phyloP scores from a whole-genome alignment of 2,329 filamentous ascomycete species.

The Phaeosphaeria sp. region DNA sequence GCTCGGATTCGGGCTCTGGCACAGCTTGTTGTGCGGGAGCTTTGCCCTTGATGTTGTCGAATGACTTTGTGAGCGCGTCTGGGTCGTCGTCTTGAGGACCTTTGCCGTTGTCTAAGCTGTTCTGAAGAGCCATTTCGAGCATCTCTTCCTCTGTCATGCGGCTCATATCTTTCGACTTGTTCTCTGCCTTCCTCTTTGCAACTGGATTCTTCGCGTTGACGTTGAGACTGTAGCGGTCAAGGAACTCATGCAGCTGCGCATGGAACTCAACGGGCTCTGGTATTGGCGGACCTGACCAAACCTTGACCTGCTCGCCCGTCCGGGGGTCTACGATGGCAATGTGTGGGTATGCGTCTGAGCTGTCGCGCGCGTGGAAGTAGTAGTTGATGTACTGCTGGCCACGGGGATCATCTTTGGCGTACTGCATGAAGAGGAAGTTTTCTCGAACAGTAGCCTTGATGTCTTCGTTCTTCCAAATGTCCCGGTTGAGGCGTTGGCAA shows the following conservation, averaged over 20 bases:
- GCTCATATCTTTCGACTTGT: slow-evolving; percentile 75
- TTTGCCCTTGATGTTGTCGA: slow-evolving; percentile 62
- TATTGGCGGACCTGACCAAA: slow-evolving; percentile 87
- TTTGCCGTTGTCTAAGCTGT: slow-evolving; percentile 72
- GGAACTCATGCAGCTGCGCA: slow-evolving; percentile 89
- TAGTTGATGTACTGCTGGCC: slow-evolving; percentile 86
- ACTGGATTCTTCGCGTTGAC: slow-evolving; percentile 92
- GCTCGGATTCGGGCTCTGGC: slow-evolving; percentile 18
- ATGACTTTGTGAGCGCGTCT: slow-evolving; percentile 81
- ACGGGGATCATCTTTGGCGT: slow-evolving; percentile 81
- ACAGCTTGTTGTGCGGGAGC: slow-evolving; percentile 29
- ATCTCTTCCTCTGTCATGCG: slow-evolving; percentile 97
- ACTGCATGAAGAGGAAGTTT: slow-evolving; percentile 96
- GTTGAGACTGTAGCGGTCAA: slow-evolving; percentile 94
- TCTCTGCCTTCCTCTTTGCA: slow-evolving; percentile 75
- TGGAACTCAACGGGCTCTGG: slow-evolving; percentile 81
- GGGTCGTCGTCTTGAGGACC: slow-evolving; percentile 74
- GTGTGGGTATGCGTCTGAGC: slow-evolving; percentile 90
- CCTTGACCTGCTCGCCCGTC: slow-evolving; percentile 95
- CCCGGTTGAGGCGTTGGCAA: slow-evolving; percentile 91
- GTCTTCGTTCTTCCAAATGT: slow-evolving; percentile 89
- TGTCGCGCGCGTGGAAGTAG: slow-evolving; percentile 82
- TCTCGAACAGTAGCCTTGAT: slow-evolving; percentile 83
- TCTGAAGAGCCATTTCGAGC: slow-evolving; percentile 90
- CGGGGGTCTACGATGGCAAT: slow-evolving; percentile 95